Conservation (phyloP, 257 asterid genomes). For the Linaria vulgaris region DNA sequence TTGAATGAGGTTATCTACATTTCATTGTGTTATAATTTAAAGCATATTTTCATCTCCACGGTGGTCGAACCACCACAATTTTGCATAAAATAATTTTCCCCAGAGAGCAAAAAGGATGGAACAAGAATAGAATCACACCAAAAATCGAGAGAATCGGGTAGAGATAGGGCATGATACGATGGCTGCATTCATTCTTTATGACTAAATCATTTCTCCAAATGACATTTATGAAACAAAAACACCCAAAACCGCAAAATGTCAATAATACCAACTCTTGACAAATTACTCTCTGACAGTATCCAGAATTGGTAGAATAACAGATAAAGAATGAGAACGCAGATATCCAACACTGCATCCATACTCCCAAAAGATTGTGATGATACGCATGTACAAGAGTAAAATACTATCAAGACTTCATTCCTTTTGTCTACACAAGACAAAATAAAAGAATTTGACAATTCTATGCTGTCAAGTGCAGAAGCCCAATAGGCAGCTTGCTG, state of each 20-base stretch:
- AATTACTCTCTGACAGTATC: background rate
- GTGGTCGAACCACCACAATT: no score
- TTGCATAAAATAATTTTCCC: no score
- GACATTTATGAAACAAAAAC: no score
- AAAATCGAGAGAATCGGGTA: no score
- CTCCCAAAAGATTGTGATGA: background rate
- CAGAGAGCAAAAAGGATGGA: no score
- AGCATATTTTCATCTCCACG: no score
- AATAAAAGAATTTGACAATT: no score
- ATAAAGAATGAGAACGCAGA: slow-evolving; percentile 24
- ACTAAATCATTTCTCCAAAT: background rate
- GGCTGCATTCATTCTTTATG: slow-evolving; percentile 11
- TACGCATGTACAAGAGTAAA: background rate
- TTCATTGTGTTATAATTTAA: no score
- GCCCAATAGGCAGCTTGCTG: no score
- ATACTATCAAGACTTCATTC: background rate
- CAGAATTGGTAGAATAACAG: slow-evolving; percentile 8
- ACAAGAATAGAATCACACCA: no score
- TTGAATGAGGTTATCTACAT: no score
- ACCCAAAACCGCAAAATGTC: background rate
- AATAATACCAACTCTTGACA: slow-evolving; percentile 22
- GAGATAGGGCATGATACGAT: background rate
- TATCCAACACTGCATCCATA: background rate
- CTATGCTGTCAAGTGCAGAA: no score
- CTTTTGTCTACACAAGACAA: slow-evolving; percentile 22